phyloP scores from a whole-genome alignment of 176 grass and related monocot species.

The Phoenix dactylifera region DNA sequence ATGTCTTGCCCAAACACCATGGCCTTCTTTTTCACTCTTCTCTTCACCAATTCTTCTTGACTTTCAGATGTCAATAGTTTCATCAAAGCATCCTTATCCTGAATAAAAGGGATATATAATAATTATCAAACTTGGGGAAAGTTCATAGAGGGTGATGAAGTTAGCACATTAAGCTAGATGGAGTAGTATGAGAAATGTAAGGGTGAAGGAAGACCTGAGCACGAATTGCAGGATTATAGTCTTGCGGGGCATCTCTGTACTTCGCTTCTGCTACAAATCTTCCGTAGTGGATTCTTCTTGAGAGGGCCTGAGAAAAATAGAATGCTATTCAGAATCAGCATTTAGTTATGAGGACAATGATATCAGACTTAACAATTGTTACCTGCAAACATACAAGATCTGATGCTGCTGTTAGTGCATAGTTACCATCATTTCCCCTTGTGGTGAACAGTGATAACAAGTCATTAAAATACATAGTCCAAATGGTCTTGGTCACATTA shows the following conservation, averaged over 20 bases:
- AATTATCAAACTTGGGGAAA: too few species aligned
- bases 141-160: too few species aligned
- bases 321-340: too few species aligned
- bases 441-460: constrained; percentile 10
- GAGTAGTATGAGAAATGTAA: neutral
- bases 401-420: constrained; percentile 2
- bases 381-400: constrained; percentile 24
- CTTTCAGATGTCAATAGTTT: constrained; percentile 9
- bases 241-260: constrained; percentile 11
- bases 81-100: constrained; percentile 21
- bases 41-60: constrained; percentile 23
- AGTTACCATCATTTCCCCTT: constrained; percentile 13
- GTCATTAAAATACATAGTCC: constrained; percentile 6
- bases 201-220: constrained; percentile 1
- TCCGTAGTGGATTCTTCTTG: constrained; percentile 22
- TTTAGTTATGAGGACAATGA: too few species aligned
- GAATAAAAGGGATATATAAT: neutral
- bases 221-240: constrained; percentile 13
- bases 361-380: neutral
- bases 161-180: neutral
- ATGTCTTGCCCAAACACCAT: constrained; percentile 24
- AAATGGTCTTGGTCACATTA: constrained; percentile 12
- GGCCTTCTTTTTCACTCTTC: constrained; percentile 22
- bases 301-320: constrained; percentile 8
- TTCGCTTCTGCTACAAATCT: constrained; percentile 23